Conservation (phyloP, 2,329 filamentous ascomycete species). For the Mariannaea elegans region DNA sequence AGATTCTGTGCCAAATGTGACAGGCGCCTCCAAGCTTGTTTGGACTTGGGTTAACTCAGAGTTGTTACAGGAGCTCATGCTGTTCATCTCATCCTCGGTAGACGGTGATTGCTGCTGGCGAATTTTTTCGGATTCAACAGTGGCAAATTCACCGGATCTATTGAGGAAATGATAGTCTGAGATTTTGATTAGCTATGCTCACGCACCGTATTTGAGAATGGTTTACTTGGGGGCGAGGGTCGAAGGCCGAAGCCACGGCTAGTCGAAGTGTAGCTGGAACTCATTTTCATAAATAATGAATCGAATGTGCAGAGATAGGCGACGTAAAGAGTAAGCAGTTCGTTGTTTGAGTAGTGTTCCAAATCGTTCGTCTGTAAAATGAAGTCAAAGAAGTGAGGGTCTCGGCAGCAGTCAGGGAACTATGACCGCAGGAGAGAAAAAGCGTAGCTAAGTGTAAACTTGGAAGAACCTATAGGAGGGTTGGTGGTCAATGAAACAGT, state of each 20-base stretch:
- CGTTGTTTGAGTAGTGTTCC: too few relatives aligned
- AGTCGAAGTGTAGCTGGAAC: background rate
- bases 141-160: slow-evolving; percentile 2
- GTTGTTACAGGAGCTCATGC: background rate
- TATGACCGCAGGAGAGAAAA: too few relatives aligned
- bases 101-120: background rate
- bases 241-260: background rate
- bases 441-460: too few relatives aligned
- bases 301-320: too few relatives aligned
- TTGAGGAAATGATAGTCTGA: slow-evolving; percentile 3
- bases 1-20: background rate
- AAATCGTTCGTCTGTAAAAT: too few relatives aligned
- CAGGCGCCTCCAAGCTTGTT: background rate
- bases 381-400: too few relatives aligned
- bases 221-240: slow-evolving; percentile 5
- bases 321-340: too few relatives aligned
- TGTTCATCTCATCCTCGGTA: background rate
- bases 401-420: too few relatives aligned
- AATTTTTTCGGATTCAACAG: background rate
- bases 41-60: background rate
- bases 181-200: background rate
- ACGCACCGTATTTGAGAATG: too few relatives aligned
- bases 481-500: too few relatives aligned
- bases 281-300: background rate
- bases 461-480: too few relatives aligned